Percentiles rank a stretch among this genome's conserved stretches.
phyloP scores from a whole-genome alignment of 2,329 filamentous ascomycete species.

The Aureobasidium sp. region DNA sequence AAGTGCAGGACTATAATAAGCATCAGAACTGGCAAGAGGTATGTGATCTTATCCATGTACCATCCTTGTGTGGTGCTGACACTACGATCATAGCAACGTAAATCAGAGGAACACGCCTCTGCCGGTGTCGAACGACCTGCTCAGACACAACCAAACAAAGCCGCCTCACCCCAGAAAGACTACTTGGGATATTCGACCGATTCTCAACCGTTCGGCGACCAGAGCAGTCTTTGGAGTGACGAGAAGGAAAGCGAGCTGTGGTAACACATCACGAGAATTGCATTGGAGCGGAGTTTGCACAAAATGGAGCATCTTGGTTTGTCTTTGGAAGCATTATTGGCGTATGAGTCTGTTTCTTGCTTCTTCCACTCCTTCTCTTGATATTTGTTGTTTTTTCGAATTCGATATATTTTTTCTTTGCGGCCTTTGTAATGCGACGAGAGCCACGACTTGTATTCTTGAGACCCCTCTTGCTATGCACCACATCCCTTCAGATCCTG shows the following conservation, averaged over 20 bases:
- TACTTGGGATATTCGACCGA: slow-evolving; percentile 30
- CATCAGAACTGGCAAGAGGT: slow-evolving; percentile 34
- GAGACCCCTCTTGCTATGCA: no score
- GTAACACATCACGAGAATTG: background rate
- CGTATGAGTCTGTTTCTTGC: background rate
- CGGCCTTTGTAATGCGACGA: background rate
- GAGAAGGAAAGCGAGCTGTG: slow-evolving; percentile 18
- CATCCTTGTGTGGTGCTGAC: no score
- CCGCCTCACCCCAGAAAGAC: slow-evolving; percentile 20
- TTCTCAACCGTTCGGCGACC: slow-evolving; percentile 22
- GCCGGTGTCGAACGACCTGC: background rate
- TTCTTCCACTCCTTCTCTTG: background rate
- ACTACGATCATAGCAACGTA: background rate
- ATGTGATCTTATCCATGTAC: no score
- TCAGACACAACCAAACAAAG: background rate
- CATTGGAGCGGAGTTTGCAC: slow-evolving; percentile 1
- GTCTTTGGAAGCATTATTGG: background rate
- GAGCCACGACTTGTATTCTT: background rate
- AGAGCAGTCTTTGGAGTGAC: slow-evolving; percentile 28
- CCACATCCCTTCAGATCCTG: no score
- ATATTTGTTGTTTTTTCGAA: no score
- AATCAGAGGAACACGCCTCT: background rate
- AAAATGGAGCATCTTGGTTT: background rate
- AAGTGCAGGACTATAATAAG: slow-evolving; percentile 30
- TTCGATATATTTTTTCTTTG: background rate